These are phyloP conservation scores for Diaporthe aspalathi DNA, from an alignment of 2,329 filamentous ascomycete species.

Conservation along the genomic window DNA sequence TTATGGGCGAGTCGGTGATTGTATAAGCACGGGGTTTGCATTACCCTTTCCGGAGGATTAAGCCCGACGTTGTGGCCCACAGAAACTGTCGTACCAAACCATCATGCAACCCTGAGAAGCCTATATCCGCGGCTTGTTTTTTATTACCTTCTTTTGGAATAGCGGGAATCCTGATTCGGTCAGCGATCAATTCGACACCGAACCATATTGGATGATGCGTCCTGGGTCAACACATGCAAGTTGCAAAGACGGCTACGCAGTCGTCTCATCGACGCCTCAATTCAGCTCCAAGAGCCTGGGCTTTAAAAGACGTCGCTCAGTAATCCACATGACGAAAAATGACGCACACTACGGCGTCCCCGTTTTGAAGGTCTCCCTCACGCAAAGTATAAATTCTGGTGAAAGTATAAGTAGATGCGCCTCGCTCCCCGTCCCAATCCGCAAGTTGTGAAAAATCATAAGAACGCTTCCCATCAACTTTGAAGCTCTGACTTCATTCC, in stretches of 20 bases:
- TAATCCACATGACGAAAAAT: background rate
- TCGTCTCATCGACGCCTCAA: background rate
- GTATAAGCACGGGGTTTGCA: background rate
- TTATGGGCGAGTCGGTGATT: background rate
- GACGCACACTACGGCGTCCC: background rate
- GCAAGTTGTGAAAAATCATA: background rate
- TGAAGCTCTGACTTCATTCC: background rate
- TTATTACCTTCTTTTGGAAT: slow-evolving; percentile 3
- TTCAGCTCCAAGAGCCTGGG: background rate
- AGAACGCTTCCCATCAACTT: background rate
- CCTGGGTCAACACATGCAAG: background rate
- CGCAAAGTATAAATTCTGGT: too few relatives aligned
- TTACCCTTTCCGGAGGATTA: background rate
- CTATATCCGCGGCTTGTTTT: background rate
- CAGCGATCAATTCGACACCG: background rate
- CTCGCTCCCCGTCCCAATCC: background rate
- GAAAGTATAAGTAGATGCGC: background rate
- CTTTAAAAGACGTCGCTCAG: background rate
- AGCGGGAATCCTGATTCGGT: background rate
- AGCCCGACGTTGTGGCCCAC: background rate
- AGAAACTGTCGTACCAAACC: background rate
- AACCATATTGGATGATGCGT: background rate
- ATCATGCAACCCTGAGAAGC: too few relatives aligned
- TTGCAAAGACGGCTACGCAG: background rate
- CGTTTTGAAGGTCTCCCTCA: background rate